Base-by-base conservation (phyloP, 2,329 filamentous ascomycete species). In the Berkeleyomyces basicola region DNA sequence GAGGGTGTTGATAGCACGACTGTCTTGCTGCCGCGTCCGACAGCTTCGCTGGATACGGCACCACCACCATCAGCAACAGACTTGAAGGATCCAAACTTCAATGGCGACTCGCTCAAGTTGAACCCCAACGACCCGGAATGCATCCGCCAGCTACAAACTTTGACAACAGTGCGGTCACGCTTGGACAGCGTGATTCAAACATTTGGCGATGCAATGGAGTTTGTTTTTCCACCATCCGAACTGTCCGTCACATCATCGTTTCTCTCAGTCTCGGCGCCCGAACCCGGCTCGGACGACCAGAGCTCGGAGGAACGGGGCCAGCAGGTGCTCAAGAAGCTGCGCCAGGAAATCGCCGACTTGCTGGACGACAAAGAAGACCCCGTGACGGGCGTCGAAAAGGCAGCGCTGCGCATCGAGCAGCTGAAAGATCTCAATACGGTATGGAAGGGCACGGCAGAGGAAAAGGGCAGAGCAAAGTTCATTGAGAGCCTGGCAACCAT, bases 381-480 rank as follows among this genome's bases (percentile, higher is more conserved):
- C 0, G 77, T 85, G 10, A 78, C 79, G 53, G 88, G 88, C 14
- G 77, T 93, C 7, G 85, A 88, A 66, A 84, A 84, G 63, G 93
- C 93, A 0, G 82, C 82, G 10, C 79, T 79, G 62, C 78, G 88
- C 53, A 84, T 97, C 11, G 85, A 90, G 69, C 83, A 88, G 70
- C 78, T 97, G 63, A 85, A 90, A 69, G 81, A 84, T 66, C 74
- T 97, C 66, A 83, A 84, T 3, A 75, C 75, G n/a, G 84, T 99
- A 31, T 99, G 93, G 91, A 92, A 87, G 71, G 90, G 90, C n/a
- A 96, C 93, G 2, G 87, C 88, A 0, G 93, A 99, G 74, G 93
- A 97, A 72, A 95, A 88, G 74, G 89, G 90, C 4, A 79, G 93
- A 61, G 75, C 76, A 7, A 87, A 83, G 69, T 90, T 96, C 70